A percentile compares a stretch with the other conserved stretches of the same genome.
Conservation (phyloP, 208 protist species). For the Crithidia brevicula region DNA sequence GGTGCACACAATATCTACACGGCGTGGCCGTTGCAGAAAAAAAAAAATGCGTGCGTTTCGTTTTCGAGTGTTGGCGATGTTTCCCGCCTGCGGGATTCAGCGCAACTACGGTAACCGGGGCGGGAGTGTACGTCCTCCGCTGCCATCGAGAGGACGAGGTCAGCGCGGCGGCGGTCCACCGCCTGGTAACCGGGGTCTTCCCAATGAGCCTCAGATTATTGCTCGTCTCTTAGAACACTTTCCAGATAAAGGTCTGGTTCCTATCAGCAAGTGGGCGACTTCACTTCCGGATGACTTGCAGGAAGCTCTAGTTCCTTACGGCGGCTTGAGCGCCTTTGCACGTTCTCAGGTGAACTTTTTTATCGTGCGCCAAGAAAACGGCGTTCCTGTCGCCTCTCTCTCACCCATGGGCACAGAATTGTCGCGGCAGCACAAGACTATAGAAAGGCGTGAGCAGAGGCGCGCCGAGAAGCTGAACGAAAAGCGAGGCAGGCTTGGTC, state of each 20-base stretch:
- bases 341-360: conserved; percentile 76
- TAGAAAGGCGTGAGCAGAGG: conserved; percentile 50
- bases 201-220: conserved; percentile 73
- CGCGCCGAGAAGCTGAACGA: conserved; percentile 25
- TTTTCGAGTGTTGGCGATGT: background rate
- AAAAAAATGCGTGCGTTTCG: conserved; percentile 24
- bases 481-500: conserved; percentile 1
- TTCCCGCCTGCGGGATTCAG: background rate
- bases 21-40: no score
- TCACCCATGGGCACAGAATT: conserved; percentile 61
- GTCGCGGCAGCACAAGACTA: conserved; percentile 34
- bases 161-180: conserved; percentile 16
- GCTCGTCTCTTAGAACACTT: conserved; percentile 63
- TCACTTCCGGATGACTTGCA: conserved; percentile 64
- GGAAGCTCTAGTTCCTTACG: conserved; percentile 68
- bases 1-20: background rate
- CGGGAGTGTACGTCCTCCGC: background rate
- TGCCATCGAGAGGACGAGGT: conserved; percentile 1
- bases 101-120: conserved; percentile 17
- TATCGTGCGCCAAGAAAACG: conserved; percentile 67
- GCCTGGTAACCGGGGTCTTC: conserved; percentile 10
- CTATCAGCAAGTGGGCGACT: conserved; percentile 59
- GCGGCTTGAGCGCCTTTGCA: conserved; percentile 59
- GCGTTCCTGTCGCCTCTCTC: conserved; percentile 57
- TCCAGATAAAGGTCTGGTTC: conserved; percentile 51